A percentile compares a stretch with the other conserved stretches of the same genome.
Evolutionary conservation across 345 rosid species (phyloP).

Genomic region (Boechera stricta): DNA sequence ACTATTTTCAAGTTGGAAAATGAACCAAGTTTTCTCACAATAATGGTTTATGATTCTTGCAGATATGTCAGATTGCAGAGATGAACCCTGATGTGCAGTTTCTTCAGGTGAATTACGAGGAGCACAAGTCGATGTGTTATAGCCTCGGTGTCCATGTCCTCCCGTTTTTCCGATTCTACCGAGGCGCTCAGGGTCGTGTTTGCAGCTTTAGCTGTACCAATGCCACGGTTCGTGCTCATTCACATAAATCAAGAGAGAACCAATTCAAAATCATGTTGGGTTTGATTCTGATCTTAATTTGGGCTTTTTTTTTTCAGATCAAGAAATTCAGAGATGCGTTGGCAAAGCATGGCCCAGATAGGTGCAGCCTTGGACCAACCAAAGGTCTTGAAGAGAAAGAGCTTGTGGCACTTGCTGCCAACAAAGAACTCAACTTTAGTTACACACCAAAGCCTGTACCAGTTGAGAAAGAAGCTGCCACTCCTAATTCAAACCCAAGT

Average conservation of each 20-base stretch:
- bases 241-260: not conserved
- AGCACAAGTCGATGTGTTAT: slow-evolving; percentile 93
- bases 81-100: slow-evolving; percentile 77
- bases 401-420: slow-evolving; percentile 82
- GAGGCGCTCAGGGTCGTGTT: slow-evolving; percentile 88
- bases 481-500: slow-evolving; percentile 15
- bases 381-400: slow-evolving; percentile 95
- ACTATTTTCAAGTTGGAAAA: not conserved
- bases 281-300: not conserved
- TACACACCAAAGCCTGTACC: slow-evolving; percentile 56
- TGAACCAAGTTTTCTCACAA: not conserved
- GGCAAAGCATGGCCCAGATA: slow-evolving; percentile 77
- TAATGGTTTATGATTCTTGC: slow-evolving; percentile 29
- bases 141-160: slow-evolving; percentile 92
- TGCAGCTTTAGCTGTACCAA: slow-evolving; percentile 97
- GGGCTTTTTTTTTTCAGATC: slow-evolving; percentile 51
- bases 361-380: slow-evolving; percentile 79
- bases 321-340: slow-evolving; percentile 92
- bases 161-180: slow-evolving; percentile 86
- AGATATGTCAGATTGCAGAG: slow-evolving; percentile 91
- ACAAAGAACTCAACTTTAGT: slow-evolving; percentile 79
- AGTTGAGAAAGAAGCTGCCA: slow-evolving; percentile 33
- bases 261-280: not conserved
- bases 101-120: slow-evolving; percentile 91
- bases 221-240: slow-evolving; percentile 78